phyloP scores from a whole-genome alignment of 768 basidiomycete species.

The Pisolithus microcarpus region DNA sequence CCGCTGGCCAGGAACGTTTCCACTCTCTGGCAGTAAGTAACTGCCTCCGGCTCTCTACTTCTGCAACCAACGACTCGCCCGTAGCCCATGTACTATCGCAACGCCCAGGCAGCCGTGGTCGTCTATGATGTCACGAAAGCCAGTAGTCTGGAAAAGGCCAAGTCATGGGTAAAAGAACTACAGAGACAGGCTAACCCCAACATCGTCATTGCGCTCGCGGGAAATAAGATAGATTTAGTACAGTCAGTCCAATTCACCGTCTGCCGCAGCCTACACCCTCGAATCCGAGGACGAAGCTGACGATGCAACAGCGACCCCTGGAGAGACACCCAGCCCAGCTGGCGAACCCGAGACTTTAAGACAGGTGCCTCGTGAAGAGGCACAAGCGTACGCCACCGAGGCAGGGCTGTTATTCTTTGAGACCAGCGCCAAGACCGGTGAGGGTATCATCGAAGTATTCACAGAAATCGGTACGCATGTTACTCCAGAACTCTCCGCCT shows the following conservation, averaged over 20 bases:
- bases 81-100: constrained; percentile 98
- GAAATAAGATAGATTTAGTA: constrained; percentile 94
- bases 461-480: constrained; percentile 83
- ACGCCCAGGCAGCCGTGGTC: constrained; percentile 95
- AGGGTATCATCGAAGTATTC: constrained; percentile 93
- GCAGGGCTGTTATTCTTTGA: constrained; percentile 95
- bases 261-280: constrained; percentile 41
- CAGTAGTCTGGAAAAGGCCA: constrained; percentile 93
- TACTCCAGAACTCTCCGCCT: neutral
- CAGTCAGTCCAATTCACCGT: constrained; percentile 52
- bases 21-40: constrained; percentile 85
- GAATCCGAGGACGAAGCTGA: constrained; percentile 87
- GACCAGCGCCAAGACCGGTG: constrained; percentile 95
- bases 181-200: constrained; percentile 99
- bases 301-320: constrained; percentile 85
- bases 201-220: constrained; percentile 96
- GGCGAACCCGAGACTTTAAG: constrained; percentile 67
- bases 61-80: constrained; percentile 5
- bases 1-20: constrained; percentile 93
- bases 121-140: constrained; percentile 98
- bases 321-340: constrained; percentile 49
- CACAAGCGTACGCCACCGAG: constrained; percentile 92
- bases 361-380: constrained; percentile 92
- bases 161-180: constrained; percentile 99
- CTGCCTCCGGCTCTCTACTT: constrained; percentile 1